These are phyloP conservation scores for Fusarium chaquense DNA, from an alignment of 2,329 filamentous ascomycete species.

Conservation along the genomic window DNA sequence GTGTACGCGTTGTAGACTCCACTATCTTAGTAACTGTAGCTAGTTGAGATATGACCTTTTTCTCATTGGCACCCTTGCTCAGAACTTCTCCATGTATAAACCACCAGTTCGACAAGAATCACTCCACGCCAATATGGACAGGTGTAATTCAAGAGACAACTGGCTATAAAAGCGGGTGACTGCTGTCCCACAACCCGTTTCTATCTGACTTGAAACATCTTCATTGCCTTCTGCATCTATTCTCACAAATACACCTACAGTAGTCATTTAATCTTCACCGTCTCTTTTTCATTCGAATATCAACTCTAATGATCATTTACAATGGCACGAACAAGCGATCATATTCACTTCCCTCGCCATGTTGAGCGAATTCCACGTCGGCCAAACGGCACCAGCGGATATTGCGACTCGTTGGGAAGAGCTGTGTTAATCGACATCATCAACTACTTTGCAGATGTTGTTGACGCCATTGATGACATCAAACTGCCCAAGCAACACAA, in stretches of 20 bases:
- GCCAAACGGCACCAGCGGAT: constrained; percentile 26
- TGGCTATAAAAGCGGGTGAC: constrained; percentile 17
- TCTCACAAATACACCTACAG: constrained; percentile 15
- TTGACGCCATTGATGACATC: constrained; percentile 35
- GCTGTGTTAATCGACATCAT: constrained; percentile 38
- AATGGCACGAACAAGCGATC: constrained; percentile 36
- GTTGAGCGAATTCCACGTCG: constrained; percentile 32
- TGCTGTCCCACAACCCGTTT: background rate
- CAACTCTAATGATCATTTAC: constrained; percentile 16
- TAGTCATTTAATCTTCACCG: constrained; percentile 6
- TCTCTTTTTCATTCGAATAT: background rate
- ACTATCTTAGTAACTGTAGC: constrained; percentile 18
- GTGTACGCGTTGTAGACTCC: constrained; percentile 23
- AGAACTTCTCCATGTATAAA: constrained; percentile 32
- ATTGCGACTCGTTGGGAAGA: constrained; percentile 30
- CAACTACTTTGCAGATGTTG: constrained; percentile 38
- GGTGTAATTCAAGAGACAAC: constrained; percentile 1
- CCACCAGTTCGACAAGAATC: constrained; percentile 15
- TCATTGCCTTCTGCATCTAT: constrained; percentile 5
- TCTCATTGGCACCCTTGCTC: constrained; percentile 22
- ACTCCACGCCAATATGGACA: constrained; percentile 6
- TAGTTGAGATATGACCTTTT: constrained; percentile 24
- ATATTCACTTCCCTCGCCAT: constrained; percentile 36
- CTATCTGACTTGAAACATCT: background rate
- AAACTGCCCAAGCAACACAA: constrained; percentile 30